phyloP scores from a whole-genome alignment of 495 filamentous ascomycete species.

The Daldinia loculata region DNA sequence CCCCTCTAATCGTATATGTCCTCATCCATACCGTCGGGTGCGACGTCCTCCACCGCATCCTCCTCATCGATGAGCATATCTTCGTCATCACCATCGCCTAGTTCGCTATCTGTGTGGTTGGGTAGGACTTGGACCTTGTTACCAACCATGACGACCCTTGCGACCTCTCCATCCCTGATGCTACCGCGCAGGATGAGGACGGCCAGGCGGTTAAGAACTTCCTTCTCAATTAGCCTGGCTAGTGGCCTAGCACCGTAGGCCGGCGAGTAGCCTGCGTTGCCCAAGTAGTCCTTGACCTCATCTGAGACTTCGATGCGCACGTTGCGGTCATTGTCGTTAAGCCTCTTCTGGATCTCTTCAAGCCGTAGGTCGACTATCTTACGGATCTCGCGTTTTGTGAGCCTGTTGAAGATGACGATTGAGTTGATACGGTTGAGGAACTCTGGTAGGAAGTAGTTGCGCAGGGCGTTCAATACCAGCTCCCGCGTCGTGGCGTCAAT shows the following conservation, averaged over 20 bases:
- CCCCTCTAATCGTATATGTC: conserved; percentile 68
- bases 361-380: conserved; percentile 95
- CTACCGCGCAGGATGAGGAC: conserved; percentile 86
- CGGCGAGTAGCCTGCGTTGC: conserved; percentile 87
- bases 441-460: conserved; percentile 96
- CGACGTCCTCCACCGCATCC: conserved; percentile 73
- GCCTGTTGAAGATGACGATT: conserved; percentile 97
- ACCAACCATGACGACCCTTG: conserved; percentile 74
- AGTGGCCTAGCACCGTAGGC: conserved; percentile 93
- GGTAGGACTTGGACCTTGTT: conserved; percentile 80
- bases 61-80: conserved; percentile 71
- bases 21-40: conserved; percentile 77
- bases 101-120: conserved; percentile 76
- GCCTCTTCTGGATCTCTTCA: conserved; percentile 86
- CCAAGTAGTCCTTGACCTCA: conserved; percentile 89
- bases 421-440: conserved; percentile 97
- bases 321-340: conserved; percentile 80
- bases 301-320: conserved; percentile 78
- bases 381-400: conserved; percentile 86
- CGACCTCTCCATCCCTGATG: conserved; percentile 84
- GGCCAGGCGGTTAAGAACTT: conserved; percentile 91
- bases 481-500: conserved; percentile 90
- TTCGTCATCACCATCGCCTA: conserved; percentile 68
- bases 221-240: conserved; percentile 89
- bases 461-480: conserved; percentile 85